Conservation (phyloP, 345 rosid species). For the Pseudoturritis turrita region DNA sequence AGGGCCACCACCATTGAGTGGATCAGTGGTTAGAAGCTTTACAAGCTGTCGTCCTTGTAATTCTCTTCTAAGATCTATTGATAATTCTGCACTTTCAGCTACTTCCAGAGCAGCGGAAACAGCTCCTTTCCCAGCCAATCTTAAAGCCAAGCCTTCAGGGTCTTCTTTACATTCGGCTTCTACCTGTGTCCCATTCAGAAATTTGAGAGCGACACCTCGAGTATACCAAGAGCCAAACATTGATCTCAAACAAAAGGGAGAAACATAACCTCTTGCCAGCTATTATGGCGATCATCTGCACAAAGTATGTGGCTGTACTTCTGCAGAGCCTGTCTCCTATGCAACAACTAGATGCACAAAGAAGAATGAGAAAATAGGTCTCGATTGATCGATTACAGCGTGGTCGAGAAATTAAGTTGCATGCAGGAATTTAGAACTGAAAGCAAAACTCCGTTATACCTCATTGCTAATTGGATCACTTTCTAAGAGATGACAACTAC, state of each 20-base stretch:
- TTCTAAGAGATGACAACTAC: constrained; percentile 81
- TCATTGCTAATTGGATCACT: constrained; percentile 59
- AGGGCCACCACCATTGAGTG: constrained; percentile 98
- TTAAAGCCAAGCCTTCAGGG: constrained; percentile 95
- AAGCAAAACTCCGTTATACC: constrained; percentile 41
- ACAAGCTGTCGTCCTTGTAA: constrained; percentile 95
- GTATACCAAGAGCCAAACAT: constrained; percentile 16
- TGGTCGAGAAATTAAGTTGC: neutral
- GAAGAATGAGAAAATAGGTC: constrained; percentile 5
- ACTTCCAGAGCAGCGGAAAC: constrained; percentile 98
- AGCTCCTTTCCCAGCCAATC: constrained; percentile 97
- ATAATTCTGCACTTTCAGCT: constrained; percentile 90
- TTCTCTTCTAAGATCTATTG: constrained; percentile 86
- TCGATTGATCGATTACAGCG: constrained; percentile 1
- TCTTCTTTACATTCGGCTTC: constrained; percentile 85
- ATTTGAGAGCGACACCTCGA: neutral
- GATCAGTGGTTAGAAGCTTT: constrained; percentile 94
- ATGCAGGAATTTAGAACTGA: constrained; percentile 12
- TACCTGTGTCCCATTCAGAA: constrained; percentile 42
- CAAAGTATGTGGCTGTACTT: constrained; percentile 80
- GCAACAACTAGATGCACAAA: constrained; percentile 53
- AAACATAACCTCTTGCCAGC: constrained; percentile 93
- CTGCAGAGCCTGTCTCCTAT: constrained; percentile 81
- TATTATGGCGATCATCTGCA: constrained; percentile 80
- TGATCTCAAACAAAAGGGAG: constrained; percentile 20